A percentile compares a stretch with the other conserved stretches of the same genome.
Evolutionary conservation across 495 filamentous ascomycete genomes (phyloP).

Genomic region (Neurospora discreta): DNA sequence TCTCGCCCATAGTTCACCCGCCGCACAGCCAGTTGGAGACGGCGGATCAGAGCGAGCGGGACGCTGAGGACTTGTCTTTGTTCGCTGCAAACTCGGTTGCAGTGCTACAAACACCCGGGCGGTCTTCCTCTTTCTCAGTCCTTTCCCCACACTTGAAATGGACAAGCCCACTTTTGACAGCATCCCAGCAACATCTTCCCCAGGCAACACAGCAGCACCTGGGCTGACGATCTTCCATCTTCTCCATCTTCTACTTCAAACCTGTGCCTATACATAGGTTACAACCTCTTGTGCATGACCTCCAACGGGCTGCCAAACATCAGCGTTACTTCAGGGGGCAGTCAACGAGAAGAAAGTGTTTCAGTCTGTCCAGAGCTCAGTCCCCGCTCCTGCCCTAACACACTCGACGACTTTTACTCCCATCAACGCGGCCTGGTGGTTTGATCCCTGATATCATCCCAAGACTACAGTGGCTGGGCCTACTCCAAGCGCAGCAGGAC

Average conservation of each 20-base stretch:
- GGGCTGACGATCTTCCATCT: background rate
- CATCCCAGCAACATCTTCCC: background rate
- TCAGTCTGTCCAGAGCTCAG: background rate
- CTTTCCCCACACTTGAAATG: background rate
- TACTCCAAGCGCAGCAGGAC: background rate
- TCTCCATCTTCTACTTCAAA: background rate
- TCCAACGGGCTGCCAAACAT: background rate
- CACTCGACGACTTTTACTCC: background rate
- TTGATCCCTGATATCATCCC: background rate
- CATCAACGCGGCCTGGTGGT: background rate
- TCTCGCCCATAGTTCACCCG: background rate
- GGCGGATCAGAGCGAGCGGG: background rate
- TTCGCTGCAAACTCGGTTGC: background rate
- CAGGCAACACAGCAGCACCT: background rate
- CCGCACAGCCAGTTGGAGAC: background rate
- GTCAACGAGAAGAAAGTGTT: background rate
- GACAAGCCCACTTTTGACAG: background rate
- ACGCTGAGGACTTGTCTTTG: background rate
- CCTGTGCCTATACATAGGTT: background rate
- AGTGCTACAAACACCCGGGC: background rate
- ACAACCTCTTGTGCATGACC: background rate
- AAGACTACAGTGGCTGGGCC: too few species aligned
- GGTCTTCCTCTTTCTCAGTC: background rate
- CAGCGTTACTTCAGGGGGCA: background rate
- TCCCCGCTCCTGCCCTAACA: background rate